Evolutionary conservation across 805 yeast species (phyloP).

Genomic region (Candida tibetensis): DNA sequence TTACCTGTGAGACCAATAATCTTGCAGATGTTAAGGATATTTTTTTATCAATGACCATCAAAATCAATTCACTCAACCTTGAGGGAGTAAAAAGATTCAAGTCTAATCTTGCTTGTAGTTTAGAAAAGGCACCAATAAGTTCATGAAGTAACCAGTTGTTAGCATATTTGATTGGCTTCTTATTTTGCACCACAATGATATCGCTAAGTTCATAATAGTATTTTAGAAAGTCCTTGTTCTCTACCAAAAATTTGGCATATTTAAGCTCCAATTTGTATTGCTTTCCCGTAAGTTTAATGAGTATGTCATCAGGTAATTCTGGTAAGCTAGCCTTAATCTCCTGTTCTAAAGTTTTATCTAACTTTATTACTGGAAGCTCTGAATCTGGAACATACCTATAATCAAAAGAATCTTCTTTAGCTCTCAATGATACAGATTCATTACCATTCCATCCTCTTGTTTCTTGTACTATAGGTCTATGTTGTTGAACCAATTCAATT

Average conservation of each 20-base stretch:
- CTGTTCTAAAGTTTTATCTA: slow-evolving; percentile 43
- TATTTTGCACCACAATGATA: slow-evolving; percentile 13
- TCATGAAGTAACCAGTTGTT: slow-evolving; percentile 86
- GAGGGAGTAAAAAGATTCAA: slow-evolving; percentile 29
- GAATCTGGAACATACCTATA: slow-evolving; percentile 95
- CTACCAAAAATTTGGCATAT: slow-evolving; percentile 70
- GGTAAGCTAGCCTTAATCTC: slow-evolving; percentile 49
- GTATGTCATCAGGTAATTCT: slow-evolving; percentile 56
- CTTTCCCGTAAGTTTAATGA: slow-evolving; percentile 40
- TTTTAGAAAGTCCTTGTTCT: slow-evolving; percentile 44
- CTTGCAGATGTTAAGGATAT: slow-evolving; percentile 71
- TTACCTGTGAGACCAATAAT: slow-evolving; percentile 57
- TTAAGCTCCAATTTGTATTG: slow-evolving; percentile 63
- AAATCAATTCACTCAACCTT: slow-evolving; percentile 54
- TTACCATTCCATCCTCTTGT: slow-evolving; percentile 93
- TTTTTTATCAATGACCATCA: slow-evolving; percentile 41
- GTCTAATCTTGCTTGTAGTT: slow-evolving; percentile 40
- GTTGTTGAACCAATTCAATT: slow-evolving; percentile 41
- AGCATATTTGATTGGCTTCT: slow-evolving; percentile 38
- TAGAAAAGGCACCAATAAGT: slow-evolving; percentile 64
- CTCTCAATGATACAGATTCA: slow-evolving; percentile 62
- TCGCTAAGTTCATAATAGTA: slow-evolving; percentile 51
- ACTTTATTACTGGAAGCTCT: slow-evolving; percentile 63
- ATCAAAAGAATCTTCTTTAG: slow-evolving; percentile 79
- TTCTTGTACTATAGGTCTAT: slow-evolving; percentile 42